Evolutionary conservation across 306 rosid genomes (phyloP).

Genomic region (Adenanthera pavonina): DNA sequence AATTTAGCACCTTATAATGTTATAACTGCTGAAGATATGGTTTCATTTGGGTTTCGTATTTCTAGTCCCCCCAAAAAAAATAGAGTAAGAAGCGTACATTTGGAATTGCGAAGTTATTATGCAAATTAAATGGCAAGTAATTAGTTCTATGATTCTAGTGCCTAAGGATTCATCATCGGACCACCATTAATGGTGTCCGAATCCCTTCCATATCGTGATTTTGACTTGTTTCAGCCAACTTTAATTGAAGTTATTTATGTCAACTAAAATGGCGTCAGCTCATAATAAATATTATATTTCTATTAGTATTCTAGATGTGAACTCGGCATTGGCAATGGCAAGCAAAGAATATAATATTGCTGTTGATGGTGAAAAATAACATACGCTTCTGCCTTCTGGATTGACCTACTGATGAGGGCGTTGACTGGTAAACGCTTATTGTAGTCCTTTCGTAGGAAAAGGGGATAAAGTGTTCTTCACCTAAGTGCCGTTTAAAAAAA

Average conservation of each 20-base stretch:
- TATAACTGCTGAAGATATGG: not conserved
- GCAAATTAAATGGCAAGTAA: slow-evolving; percentile 14
- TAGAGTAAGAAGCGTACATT: slow-evolving; percentile 4
- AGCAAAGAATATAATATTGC: not conserved
- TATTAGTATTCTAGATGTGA: not conserved
- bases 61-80: not conserved
- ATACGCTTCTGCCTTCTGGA: not conserved
- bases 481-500: not conserved
- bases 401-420: slow-evolving; percentile 41
- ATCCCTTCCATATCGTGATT: slow-evolving; percentile 1
- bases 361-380: not conserved
- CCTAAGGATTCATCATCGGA: slow-evolving; percentile 5
- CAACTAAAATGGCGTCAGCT: not conserved
- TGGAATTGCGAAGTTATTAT: not conserved
- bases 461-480: slow-evolving; percentile 16
- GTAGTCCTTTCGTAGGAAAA: slow-evolving; percentile 7
- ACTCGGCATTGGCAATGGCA: too few relatives aligned
- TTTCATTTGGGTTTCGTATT: not conserved
- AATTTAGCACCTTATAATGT: not conserved
- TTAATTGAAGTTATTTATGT: not conserved
- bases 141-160: not conserved
- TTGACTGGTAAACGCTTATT: slow-evolving; percentile 31
- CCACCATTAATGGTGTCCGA: slow-evolving; percentile 7
- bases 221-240: slow-evolving; percentile 13
- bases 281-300: not conserved